Base-by-base conservation (phyloP, 306 rosid species). In the Malus orientalis region DNA sequence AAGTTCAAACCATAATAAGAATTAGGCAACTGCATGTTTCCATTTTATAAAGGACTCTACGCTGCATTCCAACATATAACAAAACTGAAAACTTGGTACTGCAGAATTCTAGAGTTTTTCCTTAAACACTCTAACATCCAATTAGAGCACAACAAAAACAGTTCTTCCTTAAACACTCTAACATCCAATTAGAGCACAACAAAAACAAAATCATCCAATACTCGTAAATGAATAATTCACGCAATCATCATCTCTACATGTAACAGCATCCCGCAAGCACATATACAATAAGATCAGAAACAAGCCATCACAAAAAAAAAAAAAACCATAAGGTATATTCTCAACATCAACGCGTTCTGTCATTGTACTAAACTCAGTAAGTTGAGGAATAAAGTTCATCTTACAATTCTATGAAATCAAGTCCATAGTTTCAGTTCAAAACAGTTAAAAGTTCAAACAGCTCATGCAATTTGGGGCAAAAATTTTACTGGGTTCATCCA, bases 381-480 rank as follows among this genome's bases (percentile, higher is more conserved):
- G 76, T 72, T 70, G 71, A 76, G 45, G 5, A 76, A 68, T 11
- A 78, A 78, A 55, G 79, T 61, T 81, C 85, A 75, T 81, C 80
- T 83, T 18, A 66, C 44, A 83, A 54, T 57, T 78, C 67, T 23
- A 67, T 20, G 23, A 32, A 25, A n/a, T 69, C 57, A 57, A 59
- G 64, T 62, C 70, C 77, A 51, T 79, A 72, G 49, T 59, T 84
- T 69, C 75, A 71, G 75, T 75, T 33, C 71, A 73, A 60, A 69
- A 36, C 53, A 79, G 59, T 79, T 77, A 69, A n/a, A 57, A 81
- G 81, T 78, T 78, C 70, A 86, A 67, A 73, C 73, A 81, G 64
- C 79, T 82, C 76, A 80, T 14, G 83, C 76, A 81, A 74, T 68
- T 27, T n/a, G 58, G 60, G 44, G 77, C 33, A 59, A 76, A 76